phyloP scores from a whole-genome alignment of 2,329 filamentous ascomycete genomes.

The Aspergillus terreus region DNA sequence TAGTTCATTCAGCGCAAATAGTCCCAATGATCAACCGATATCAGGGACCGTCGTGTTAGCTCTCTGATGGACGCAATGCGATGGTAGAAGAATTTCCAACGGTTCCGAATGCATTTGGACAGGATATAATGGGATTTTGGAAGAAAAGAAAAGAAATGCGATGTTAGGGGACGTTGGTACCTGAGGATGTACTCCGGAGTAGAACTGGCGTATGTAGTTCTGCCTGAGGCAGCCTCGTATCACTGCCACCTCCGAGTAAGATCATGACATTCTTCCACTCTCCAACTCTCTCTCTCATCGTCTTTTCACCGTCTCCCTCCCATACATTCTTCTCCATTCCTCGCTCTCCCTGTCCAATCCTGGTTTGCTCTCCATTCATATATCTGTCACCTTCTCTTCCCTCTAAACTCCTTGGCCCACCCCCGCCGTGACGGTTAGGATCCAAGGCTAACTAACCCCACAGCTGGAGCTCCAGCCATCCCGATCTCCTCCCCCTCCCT shows the following conservation, averaged over 20 bases:
- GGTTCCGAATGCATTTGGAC: too few relatives aligned
- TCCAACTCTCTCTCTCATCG: not conserved
- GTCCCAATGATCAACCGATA: too few relatives aligned
- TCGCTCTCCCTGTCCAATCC: not conserved
- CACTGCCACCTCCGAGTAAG: not conserved
- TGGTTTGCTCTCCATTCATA: not conserved
- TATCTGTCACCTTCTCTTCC: not conserved
- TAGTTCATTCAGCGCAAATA: too few relatives aligned
- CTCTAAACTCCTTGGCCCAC: not conserved
- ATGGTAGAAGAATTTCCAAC: too few relatives aligned
- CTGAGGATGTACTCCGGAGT: too few relatives aligned
- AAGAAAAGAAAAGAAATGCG: too few relatives aligned
- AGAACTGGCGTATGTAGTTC: too few relatives aligned
- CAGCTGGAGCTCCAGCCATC: conserved; percentile 1
- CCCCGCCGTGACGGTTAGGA: not conserved
- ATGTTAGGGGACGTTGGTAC: too few relatives aligned
- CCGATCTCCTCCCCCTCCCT: conserved; percentile 1
- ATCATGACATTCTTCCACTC: not conserved
- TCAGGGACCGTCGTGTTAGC: too few relatives aligned
- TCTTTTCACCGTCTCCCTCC: not conserved
- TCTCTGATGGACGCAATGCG: too few relatives aligned
- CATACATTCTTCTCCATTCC: not conserved
- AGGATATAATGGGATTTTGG: too few relatives aligned
- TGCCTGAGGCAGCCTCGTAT: not conserved
- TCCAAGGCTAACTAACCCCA: not conserved